These are phyloP conservation scores for Venturiaceae sp. DNA, from an alignment of 2,329 filamentous ascomycete species.

Conservation along the genomic window DNA sequence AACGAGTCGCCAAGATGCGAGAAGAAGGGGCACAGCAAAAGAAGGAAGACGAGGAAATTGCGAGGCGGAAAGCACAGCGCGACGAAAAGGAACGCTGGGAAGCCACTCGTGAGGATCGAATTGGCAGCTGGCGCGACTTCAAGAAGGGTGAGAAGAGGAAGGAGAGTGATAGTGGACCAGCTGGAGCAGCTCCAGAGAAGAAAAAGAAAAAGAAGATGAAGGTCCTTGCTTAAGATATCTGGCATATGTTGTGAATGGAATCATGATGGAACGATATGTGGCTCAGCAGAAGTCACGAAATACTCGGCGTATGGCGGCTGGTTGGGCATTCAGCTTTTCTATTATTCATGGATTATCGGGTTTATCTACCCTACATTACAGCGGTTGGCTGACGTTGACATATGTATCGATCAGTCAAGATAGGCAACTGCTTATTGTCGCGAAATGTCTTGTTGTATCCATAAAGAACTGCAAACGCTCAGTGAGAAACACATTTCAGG, in stretches of 20 bases:
- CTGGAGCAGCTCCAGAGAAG: conserved; percentile 19
- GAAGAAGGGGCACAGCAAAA: conserved; percentile 88
- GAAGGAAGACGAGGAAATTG: conserved; percentile 75
- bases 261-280: background rate
- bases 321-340: background rate
- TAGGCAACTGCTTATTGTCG: no score
- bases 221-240: conserved; percentile 38
- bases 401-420: no score
- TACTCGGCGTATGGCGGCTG: background rate
- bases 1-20: conserved; percentile 90
- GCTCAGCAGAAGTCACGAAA: background rate
- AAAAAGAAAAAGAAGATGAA: conserved; percentile 43
- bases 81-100: conserved; percentile 96
- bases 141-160: conserved; percentile 56
- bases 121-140: conserved; percentile 89
- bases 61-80: conserved; percentile 50
- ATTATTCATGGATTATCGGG: background rate
- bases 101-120: conserved; percentile 78
- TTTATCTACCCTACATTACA: no score
- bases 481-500: no score
- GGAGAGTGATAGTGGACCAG: conserved; percentile 23
- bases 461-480: no score
- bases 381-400: no score
- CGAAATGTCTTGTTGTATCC: no score
- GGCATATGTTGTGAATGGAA: conserved; percentile 18